A percentile compares a stretch with the other conserved stretches of the same genome.
Evolutionary conservation across 2,329 filamentous ascomycete genomes (phyloP).

Genomic region (Orbilia blumenaviensis): DNA sequence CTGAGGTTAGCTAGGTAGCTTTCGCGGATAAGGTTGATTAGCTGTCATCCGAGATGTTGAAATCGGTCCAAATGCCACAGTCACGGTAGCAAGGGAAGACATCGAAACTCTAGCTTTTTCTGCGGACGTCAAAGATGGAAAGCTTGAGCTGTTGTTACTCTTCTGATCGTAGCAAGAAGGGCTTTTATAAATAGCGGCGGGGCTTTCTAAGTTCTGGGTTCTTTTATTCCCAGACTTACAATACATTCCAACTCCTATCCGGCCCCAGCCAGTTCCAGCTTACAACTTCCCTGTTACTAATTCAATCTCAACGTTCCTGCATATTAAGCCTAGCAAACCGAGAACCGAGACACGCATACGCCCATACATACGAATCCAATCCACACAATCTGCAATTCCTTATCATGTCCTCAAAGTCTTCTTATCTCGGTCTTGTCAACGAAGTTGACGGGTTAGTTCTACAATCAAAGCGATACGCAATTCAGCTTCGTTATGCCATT

Average conservation of each 20-base stretch:
- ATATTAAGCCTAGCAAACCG: neutral
- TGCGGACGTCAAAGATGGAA: too few species aligned
- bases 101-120: neutral
- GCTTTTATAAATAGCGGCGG: neutral
- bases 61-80: too few species aligned
- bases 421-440: slow-evolving; percentile 56
- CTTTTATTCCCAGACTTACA: too few species aligned
- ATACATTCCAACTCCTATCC: too few species aligned
- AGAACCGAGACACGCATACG: neutral
- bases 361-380: neutral
- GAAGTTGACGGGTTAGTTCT: slow-evolving; percentile 53
- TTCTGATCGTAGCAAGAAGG: too few species aligned
- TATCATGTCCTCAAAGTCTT: slow-evolving; percentile 9
- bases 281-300: neutral
- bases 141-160: neutral
- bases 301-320: neutral
- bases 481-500: too few species aligned
- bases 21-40: neutral
- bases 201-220: neutral
- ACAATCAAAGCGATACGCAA: neutral
- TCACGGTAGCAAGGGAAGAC: neutral
- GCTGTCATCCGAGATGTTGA: too few species aligned
- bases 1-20: too few species aligned
- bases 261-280: neutral
- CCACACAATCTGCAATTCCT: neutral